Conservation (phyloP, 805 yeast genomes). For the Candida ponderosae region DNA sequence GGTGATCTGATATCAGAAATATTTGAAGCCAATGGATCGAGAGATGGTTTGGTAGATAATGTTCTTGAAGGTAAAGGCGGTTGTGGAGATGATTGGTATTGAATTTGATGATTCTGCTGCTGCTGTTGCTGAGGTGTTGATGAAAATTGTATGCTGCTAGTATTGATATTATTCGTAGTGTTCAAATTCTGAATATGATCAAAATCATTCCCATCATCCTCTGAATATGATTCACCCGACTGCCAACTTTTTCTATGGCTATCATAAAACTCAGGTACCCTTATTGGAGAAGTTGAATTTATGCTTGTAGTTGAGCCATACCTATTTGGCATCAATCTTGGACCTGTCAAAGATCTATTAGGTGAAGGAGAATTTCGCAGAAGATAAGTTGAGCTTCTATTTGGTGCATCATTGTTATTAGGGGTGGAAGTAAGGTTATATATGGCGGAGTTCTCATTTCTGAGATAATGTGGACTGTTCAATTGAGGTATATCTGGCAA, state of each 20-base stretch:
- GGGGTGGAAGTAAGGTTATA: neutral
- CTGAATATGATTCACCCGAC: conserved; percentile 16
- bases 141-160: neutral
- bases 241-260: conserved; percentile 20
- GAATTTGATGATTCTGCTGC: neutral
- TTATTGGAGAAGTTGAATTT: conserved; percentile 17
- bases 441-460: neutral
- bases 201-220: conserved; percentile 6
- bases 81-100: neutral
- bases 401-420: no score
- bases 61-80: neutral
- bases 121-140: neutral
- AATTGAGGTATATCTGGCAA: neutral
- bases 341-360: conserved; percentile 13
- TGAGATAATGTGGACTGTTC: neutral
- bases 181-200: neutral
- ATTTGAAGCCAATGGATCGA: no score
- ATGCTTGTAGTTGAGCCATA: conserved; percentile 2
- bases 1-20: no score
- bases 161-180: neutral
- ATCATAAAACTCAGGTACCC: conserved; percentile 14
- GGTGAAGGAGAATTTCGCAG: conserved; percentile 13
- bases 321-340: conserved; percentile 10
- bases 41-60: no score
- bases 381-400: no score